Evolutionary conservation across 2,329 filamentous ascomycete genomes (phyloP).

Genomic region (Pseudofabraea citricarpa): DNA sequence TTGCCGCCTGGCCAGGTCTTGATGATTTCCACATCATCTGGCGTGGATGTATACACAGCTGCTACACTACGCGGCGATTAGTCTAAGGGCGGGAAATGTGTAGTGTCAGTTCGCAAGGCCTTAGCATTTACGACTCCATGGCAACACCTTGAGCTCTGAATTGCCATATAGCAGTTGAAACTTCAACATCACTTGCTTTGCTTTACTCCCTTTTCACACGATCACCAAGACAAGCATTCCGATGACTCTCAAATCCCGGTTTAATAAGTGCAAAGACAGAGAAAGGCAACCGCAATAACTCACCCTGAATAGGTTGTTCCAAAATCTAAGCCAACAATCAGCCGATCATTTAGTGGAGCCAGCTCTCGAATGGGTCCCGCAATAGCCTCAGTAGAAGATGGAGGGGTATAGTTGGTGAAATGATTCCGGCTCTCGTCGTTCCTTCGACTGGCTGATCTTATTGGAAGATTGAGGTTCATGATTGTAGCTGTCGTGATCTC

Average conservation of each 20-base stretch:
- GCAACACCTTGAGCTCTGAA: too few relatives aligned
- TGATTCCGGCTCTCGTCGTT: slow-evolving; percentile 28
- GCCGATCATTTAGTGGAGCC: slow-evolving; percentile 50
- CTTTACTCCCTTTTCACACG: too few relatives aligned
- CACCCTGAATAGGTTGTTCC: slow-evolving; percentile 80
- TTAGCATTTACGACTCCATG: too few relatives aligned
- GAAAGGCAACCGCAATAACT: slow-evolving; percentile 27
- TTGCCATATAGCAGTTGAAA: too few relatives aligned
- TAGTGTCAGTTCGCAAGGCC: too few relatives aligned
- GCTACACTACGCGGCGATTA: slow-evolving; percentile 49
- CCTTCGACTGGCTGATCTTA: slow-evolving; percentile 20
- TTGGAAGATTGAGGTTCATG: slow-evolving; percentile 29
- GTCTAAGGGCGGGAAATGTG: too few relatives aligned
- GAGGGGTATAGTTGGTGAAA: slow-evolving; percentile 39
- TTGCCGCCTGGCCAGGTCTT: slow-evolving; percentile 82
- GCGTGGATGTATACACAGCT: slow-evolving; percentile 68
- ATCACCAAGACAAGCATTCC: too few relatives aligned
- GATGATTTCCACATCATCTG: slow-evolving; percentile 78
- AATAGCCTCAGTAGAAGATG: slow-evolving; percentile 57
- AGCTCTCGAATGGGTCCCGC: slow-evolving; percentile 54
- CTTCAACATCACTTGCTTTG: too few relatives aligned
- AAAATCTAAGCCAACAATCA: slow-evolving; percentile 78
- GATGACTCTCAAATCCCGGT: too few relatives aligned
- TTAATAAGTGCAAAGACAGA: too few relatives aligned
- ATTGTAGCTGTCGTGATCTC: neutral